These are phyloP conservation scores for Wolfiporia cocos DNA, from an alignment of 1,284 basidiomycete genomes.

Conservation along the genomic window DNA sequence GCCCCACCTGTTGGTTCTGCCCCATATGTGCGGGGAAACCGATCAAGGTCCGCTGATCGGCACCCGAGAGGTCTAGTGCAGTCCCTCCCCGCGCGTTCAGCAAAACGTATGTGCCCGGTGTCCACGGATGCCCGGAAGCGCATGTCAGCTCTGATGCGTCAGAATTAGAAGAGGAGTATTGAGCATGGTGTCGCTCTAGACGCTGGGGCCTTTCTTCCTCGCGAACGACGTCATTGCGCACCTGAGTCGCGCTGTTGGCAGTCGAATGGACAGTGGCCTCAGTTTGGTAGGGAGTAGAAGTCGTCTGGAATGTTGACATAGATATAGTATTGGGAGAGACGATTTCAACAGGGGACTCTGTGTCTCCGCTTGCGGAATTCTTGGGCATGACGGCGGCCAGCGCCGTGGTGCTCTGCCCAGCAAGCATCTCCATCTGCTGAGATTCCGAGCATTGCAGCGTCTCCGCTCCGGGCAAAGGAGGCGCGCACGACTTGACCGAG, in stretches of 20 bases:
- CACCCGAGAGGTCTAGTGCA: slow-evolving; percentile 48
- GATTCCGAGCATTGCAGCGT: not conserved
- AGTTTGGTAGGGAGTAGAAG: no score
- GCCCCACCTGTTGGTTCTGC: slow-evolving; percentile 42
- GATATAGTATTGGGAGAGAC: no score
- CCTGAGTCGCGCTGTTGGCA: no score
- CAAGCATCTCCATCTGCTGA: not conserved
- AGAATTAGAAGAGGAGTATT: no score
- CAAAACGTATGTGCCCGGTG: slow-evolving; percentile 31
- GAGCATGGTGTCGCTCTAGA: not conserved
- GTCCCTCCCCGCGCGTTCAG: slow-evolving; percentile 44
- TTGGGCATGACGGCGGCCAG: not conserved
- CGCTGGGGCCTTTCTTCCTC: not conserved
- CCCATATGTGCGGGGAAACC: slow-evolving; percentile 39
- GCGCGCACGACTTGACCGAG: slow-evolving; percentile 4
- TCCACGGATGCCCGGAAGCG: slow-evolving; percentile 9
- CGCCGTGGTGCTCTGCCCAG: not conserved
- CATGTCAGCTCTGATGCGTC: not conserved
- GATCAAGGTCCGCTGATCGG: slow-evolving; percentile 40
- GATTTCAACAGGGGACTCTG: no score
- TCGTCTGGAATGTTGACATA: no score
- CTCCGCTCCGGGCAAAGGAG: slow-evolving; percentile 7
- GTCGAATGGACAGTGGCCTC: no score
- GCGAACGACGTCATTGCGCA: no score
- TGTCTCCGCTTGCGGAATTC: not conserved